Base-by-base conservation (phyloP, 306 rosid genomes). In the Pachyrhizus erosus region DNA sequence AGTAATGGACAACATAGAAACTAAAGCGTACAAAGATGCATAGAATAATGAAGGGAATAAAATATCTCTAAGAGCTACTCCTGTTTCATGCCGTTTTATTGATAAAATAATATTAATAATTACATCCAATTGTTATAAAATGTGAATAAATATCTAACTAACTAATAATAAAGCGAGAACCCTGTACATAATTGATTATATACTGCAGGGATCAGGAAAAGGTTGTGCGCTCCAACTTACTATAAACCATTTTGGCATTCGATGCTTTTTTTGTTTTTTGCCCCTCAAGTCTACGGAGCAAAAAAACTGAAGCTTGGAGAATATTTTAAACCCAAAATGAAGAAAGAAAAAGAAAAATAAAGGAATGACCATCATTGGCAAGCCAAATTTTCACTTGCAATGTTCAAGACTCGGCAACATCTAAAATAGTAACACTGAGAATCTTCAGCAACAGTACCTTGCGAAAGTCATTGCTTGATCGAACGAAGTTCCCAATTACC, bases 401-500 rank as follows among this genome's bases (percentile, higher is more conserved):
- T 49, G 77, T 70, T 78, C 65, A 82, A 75, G 82, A 79, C 55
- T 74, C 31, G 37, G 73, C 37, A 77, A 57, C 69, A 77, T 83
- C 89, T 80, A 48, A 66, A 71, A 42, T 83, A 39, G 67, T n/a
- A 68, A 73, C 85, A 33, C 65, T 12, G 70, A 52, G 78, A 65
- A 80, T 77, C 78, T 18, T 82, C 76, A 65, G 72, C 75, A 70
- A 70, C 55, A 29, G 71, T 58, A 57, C 68, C 87, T 45, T 9
- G 17, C 18, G 8, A 49, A 21, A 61, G 73, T 93, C 87, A 89
- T 78, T 88, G 91, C 88, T 90, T 89, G 86, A 96, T 96, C 51
- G 67, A 75, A 49, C 98, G 93, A 75, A 93, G 96, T 78, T 93
- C 93, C 99, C 99, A 96, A 81, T 93, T 96, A 52, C 99, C 99